Evolutionary conservation across 2,329 filamentous ascomycete species (phyloP), one percentile per base, ranked within the genome.

Genomic region (Neobulgaria alba): DNA sequence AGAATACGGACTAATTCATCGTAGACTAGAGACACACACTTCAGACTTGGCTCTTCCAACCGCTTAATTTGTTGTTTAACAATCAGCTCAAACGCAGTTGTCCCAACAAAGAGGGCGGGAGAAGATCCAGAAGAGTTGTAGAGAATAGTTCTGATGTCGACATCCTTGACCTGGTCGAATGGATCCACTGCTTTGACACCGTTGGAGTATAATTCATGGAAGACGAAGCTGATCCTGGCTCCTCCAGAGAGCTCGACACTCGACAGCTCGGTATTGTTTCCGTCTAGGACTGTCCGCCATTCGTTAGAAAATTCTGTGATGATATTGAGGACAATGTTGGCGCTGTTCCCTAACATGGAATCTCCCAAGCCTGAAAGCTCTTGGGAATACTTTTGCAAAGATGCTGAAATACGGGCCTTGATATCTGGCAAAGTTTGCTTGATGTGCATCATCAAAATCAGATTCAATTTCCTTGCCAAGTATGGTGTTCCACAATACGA

Each of bases 361-460:
- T 94, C 90, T 16, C 93, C 92, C 10, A 98, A 73, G 47, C 81
- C 79, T 42, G 77, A 70, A 16, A 98, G 74, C 64, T 98, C 92
- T 31, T 78, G 66, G 3, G 77, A 72, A 65, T 98, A 98, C 63
- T 98, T 98, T 61, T 89, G 82, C 45, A 98, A 71, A 10, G 90
- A 95, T 52, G 85, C 84, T n/a, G 85, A 77, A 55, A 98, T 98
- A 49, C 93, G 84, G 10, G 85, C 87, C 69, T 98, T 98, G 72
- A 98, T 98, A 61, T 98, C 92, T 30, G 92, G 92, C 10, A 98
- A 76, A 1, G 92, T 98, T 69, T 98, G 90, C 68, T 98, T 98
- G 72, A 98, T 98, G 71, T 98, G 92, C 92, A 98, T 98, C 90
- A 98, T 96, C 54, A 98, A 75, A 60, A 98, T 96, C 57, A 98